Conservation (phyloP, 2,329 filamentous ascomycete species). For the Mariannaea sp. region DNA sequence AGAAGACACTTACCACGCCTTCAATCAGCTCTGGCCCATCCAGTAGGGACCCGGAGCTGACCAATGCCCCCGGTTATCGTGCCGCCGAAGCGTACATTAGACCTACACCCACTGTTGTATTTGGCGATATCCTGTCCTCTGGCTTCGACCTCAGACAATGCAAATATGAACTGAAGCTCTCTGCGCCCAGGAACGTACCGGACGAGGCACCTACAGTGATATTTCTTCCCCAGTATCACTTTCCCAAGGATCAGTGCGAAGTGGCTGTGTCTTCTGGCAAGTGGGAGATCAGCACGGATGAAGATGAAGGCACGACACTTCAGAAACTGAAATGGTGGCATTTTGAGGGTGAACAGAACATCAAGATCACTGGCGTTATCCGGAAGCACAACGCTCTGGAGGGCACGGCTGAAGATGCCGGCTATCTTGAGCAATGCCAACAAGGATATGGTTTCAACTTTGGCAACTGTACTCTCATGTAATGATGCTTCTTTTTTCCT, state of each 20-base stretch:
- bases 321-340: constrained; percentile 95
- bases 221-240: constrained; percentile 91
- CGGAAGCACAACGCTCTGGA: constrained; percentile 62
- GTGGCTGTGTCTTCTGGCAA: constrained; percentile 84
- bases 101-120: constrained; percentile 76
- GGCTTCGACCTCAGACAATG: constrained; percentile 84
- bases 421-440: constrained; percentile 75
- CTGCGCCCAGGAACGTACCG: constrained; percentile 60
- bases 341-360: constrained; percentile 77
- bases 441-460: constrained; percentile 52
- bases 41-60: constrained; percentile 59
- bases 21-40: constrained; percentile 65
- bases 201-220: constrained; percentile 77
- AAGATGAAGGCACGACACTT: constrained; percentile 68
- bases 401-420: constrained; percentile 71
- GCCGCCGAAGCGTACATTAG: constrained; percentile 93
- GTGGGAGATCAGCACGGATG: constrained; percentile 81
- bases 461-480: constrained; percentile 60
- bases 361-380: constrained; percentile 76
- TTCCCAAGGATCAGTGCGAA: constrained; percentile 72
- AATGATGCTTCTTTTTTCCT: constrained; percentile 15
- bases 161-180: constrained; percentile 74
- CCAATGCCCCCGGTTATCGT: constrained; percentile 74
- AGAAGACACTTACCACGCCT: constrained; percentile 69
- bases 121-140: constrained; percentile 71